Evolutionary conservation across 371 early-diverging fungal genomes (phyloP).

Genomic region (Racocetra persica): DNA sequence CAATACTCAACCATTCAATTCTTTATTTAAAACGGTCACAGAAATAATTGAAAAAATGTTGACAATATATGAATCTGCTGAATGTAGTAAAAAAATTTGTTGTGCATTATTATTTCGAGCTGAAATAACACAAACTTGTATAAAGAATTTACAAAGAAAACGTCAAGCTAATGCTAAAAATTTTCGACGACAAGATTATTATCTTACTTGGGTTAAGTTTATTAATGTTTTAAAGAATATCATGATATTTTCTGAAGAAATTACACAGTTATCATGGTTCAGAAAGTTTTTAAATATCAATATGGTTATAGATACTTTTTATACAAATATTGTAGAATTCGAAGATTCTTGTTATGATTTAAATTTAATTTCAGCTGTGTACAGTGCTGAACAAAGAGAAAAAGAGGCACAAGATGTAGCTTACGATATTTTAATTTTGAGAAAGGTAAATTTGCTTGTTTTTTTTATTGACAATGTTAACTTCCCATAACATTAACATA

Average conservation of each 20-base stretch:
- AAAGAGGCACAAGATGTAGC: conserved; percentile 6
- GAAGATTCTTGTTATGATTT: background rate
- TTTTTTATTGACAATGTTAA: background rate
- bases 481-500: background rate
- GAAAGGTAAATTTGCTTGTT: background rate
- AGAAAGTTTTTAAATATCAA: conserved; percentile 3
- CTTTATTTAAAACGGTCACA: conserved; percentile 18
- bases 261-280: conserved; percentile 24
- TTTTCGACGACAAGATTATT: conserved; percentile 24
- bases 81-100: conserved; percentile 41
- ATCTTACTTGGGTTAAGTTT: conserved; percentile 14
- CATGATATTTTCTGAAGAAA: conserved; percentile 8
- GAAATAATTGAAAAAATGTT: background rate
- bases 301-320: conserved; percentile 16
- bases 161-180: conserved; percentile 18
- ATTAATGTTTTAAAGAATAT: conserved; percentile 25
- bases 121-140: background rate
- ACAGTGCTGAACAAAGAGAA: background rate
- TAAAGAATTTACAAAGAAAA: conserved; percentile 25
- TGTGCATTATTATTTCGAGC: conserved; percentile 33
- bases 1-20: conserved; percentile 14
- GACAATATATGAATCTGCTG: background rate
- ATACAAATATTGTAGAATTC: background rate
- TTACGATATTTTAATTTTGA: conserved; percentile 9
- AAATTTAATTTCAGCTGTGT: background rate